Base-by-base conservation (phyloP, 2,329 filamentous ascomycete species). In the Stylonectria norvegica region DNA sequence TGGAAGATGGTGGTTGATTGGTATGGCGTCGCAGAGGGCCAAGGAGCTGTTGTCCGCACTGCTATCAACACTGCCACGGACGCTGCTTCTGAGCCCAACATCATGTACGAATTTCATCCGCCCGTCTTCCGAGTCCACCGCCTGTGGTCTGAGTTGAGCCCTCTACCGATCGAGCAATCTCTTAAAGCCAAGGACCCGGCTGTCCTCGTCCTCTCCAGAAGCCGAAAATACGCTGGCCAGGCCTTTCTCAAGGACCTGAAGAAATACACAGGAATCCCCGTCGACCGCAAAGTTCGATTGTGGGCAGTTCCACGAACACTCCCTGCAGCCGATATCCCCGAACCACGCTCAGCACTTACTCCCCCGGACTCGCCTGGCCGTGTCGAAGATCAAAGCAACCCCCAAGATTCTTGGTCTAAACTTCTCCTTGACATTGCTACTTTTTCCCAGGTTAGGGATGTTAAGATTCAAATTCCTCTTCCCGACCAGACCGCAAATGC, bases 41-140 rank as follows among this genome's bases (percentile, higher is more conserved):
- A 88, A 38, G 71, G 81, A 7, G 75, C 86, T 31, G 89, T 97
- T 49, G 67, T 80, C 32, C 82, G 93, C 43, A 78, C 76, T 50
- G 89, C 86, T 25, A 85, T 91, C 63, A 85, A 95, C 62, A 89
- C 85, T 18, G 76, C 81, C 6, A n/a, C n/a, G n/a, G 75, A 78
- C 28, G 74, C 73, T 2, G 58, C 67, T n/a, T 66, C 67, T 12
- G 56, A 67, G 3, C 69, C 79, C 27, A 88, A 95, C 49, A 68
- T 95, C 33, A 72, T 85, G 54, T 95, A 85, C 61, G 93, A 97
- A 65, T 72, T 89, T 28, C 81, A 89, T 56, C 93, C 90, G 4
- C 89, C 88, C 0, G 74, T 95, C 30, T 87, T 96, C 61, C 88
- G 83, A 1, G 73, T 97, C 45, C 81, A 95, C 58, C 89, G 91